These are phyloP conservation scores for Nakazawaea laoshanensis DNA, from an alignment of 805 yeast genomes.

Conservation along the genomic window DNA sequence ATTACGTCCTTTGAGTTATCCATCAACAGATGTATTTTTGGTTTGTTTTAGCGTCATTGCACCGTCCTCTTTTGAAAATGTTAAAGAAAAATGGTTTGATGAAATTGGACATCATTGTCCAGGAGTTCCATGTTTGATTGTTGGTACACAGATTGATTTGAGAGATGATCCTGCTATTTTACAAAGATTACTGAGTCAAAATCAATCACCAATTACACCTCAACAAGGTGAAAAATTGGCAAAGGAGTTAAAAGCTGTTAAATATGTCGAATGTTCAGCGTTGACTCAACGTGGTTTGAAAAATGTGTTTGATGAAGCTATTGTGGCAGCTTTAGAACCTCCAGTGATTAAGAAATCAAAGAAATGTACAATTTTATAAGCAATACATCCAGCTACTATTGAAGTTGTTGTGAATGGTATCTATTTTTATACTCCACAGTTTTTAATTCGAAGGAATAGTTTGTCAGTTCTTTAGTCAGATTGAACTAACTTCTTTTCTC, in stretches of 20 bases:
- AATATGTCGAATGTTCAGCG: conserved; percentile 97
- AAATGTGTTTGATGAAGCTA: conserved; percentile 97
- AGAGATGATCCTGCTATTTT: conserved; percentile 88
- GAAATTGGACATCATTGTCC: conserved; percentile 94
- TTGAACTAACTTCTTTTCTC: too few relatives aligned
- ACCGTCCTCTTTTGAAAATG: conserved; percentile 96
- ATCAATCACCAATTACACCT: conserved; percentile 73
- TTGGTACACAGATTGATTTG: conserved; percentile 93
- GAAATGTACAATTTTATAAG: conserved; percentile 78
- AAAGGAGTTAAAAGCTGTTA: conserved; percentile 88
- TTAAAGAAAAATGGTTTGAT: conserved; percentile 97
- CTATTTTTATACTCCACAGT: too few relatives aligned
- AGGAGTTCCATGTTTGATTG: conserved; percentile 94
- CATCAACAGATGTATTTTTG: conserved; percentile 93
- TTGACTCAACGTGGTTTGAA: conserved; percentile 94
- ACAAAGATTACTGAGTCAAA: conserved; percentile 85
- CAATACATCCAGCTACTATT: too few relatives aligned
- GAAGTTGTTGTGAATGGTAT: too few relatives aligned
- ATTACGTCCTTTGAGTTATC: conserved; percentile 91
- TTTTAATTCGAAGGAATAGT: too few relatives aligned
- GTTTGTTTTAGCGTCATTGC: conserved; percentile 96
- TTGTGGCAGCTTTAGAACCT: conserved; percentile 96
- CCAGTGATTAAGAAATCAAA: conserved; percentile 77
- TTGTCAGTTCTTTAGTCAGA: too few relatives aligned
- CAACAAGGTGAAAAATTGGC: conserved; percentile 92